These are phyloP conservation scores for Epichloe baconii DNA, from an alignment of 2,329 filamentous ascomycete species.

Conservation along the genomic window DNA sequence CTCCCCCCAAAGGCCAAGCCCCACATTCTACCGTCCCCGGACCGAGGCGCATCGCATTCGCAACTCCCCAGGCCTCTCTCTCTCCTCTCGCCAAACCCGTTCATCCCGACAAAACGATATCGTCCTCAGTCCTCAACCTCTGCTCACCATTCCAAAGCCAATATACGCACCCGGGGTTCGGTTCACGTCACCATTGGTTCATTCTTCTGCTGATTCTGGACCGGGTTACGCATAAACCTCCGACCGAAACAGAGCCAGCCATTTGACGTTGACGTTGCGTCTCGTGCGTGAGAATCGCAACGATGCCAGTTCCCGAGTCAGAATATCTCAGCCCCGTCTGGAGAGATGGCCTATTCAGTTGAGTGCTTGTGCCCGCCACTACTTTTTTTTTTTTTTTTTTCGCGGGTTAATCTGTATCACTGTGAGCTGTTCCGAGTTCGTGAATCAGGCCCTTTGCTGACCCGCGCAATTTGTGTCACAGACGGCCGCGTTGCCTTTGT, in stretches of 20 bases:
- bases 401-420: no score
- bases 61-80: not conserved
- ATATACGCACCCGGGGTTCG: no score
- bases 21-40: not conserved
- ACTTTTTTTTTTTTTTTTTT: not conserved
- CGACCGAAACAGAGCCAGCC: no score
- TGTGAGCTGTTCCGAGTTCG: no score
- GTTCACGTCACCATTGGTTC: no score
- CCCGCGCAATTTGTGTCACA: slow-evolving; percentile 21
- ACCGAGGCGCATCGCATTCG: not conserved
- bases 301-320: slow-evolving; percentile 57
- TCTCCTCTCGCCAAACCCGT: no score
- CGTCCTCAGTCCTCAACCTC: no score
- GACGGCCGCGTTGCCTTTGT: slow-evolving; percentile 86
- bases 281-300: not conserved
- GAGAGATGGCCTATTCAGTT: slow-evolving; percentile 79
- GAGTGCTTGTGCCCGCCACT: not conserved
- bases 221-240: no score
- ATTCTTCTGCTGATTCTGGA: no score
- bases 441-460: not conserved
- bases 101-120: no score
- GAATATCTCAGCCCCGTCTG: slow-evolving; percentile 74
- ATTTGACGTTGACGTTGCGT: no score
- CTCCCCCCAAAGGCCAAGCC: not conserved
- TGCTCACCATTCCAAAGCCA: no score